A percentile compares a stretch with the other conserved stretches of the same genome.
These are phyloP conservation scores for Schoenoplectus tabernaemontani DNA, from an alignment of 202 grass and related monocot species.

Conservation along the genomic window DNA sequence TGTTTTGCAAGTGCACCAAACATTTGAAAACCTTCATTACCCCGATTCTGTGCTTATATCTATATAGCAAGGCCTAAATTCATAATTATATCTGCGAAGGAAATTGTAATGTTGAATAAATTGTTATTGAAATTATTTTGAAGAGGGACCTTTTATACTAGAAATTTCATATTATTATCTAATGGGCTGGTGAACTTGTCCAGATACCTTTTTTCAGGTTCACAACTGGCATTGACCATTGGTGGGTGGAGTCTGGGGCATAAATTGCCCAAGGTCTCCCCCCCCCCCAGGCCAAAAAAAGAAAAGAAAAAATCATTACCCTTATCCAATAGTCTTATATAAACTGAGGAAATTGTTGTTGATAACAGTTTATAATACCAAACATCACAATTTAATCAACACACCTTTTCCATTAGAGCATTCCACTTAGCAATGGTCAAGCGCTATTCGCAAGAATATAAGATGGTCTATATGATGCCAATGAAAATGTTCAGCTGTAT, in stretches of 20 bases:
- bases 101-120: background rate
- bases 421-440: background rate
- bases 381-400: background rate
- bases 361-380: background rate
- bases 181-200: background rate
- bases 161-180: background rate
- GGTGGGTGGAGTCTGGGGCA: background rate
- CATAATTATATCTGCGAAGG: background rate
- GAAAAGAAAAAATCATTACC: background rate
- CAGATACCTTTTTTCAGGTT: background rate
- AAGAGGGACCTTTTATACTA: background rate
- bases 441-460: background rate
- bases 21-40: background rate
- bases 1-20: background rate
- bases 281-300: too few species aligned
- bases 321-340: background rate
- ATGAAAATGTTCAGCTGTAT: background rate
- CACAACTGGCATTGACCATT: background rate
- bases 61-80: background rate
- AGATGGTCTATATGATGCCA: background rate
- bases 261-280: background rate
- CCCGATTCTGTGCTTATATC: background rate
- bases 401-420: background rate
- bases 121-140: background rate
- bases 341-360: background rate